Conservation (phyloP, 1,284 basidiomycete species). For the Apiotrichum laibachii region DNA sequence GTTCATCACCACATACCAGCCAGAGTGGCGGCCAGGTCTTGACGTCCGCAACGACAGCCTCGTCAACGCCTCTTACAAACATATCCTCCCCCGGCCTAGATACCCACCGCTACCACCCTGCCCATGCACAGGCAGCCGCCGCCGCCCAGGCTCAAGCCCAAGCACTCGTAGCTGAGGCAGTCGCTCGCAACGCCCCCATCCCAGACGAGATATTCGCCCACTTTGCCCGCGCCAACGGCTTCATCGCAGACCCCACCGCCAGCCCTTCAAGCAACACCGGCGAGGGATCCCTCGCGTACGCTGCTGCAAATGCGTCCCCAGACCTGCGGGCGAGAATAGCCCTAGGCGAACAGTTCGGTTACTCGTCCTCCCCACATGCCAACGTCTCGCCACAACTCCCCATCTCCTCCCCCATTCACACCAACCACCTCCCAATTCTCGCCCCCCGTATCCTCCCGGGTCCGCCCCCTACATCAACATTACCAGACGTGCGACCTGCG, state of each 20-base stretch:
- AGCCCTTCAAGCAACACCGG: background rate
- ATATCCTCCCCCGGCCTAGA: background rate
- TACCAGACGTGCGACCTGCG: background rate
- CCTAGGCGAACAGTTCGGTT: background rate
- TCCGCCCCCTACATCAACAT: background rate
- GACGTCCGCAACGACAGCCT: background rate
- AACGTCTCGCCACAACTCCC: background rate
- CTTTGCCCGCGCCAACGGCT: constrained; percentile 5
- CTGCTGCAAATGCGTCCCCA: background rate
- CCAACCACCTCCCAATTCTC: background rate
- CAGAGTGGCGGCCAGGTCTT: no score
- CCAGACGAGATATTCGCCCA: constrained; percentile 11
- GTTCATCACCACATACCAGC: no score
- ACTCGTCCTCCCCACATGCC: background rate
- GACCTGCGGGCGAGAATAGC: background rate
- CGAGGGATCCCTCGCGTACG: background rate
- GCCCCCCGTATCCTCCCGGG: background rate
- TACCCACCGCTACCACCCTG: constrained; percentile 4
- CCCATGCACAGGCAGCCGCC: constrained; percentile 4
- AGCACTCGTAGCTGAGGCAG: background rate
- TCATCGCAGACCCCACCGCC: background rate
- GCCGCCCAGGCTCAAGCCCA: constrained; percentile 1
- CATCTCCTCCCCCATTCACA: background rate
- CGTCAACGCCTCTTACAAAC: background rate
- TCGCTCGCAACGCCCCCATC: constrained; percentile 1